A percentile compares a stretch with the other conserved stretches of the same genome.
These are phyloP conservation scores for Chaetoscypha palmicola DNA, from an alignment of 2,329 filamentous ascomycete species.

Conservation along the genomic window DNA sequence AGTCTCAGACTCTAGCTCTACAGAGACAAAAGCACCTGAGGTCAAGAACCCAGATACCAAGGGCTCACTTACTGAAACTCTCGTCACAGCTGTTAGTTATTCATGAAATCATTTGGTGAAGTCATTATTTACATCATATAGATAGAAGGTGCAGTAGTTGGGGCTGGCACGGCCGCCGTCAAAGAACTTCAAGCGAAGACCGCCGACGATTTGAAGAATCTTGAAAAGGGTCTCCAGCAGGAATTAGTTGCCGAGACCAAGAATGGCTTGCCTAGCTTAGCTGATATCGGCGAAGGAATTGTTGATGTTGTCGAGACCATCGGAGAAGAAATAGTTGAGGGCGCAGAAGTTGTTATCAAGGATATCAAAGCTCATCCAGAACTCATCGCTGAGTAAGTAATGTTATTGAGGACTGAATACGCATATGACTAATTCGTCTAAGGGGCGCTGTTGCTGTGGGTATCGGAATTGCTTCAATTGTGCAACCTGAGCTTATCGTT, in stretches of 20 bases:
- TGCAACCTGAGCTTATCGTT: conserved; percentile 22
- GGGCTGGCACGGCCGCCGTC: conserved; percentile 1
- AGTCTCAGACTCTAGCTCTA: neutral
- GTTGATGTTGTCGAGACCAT: conserved; percentile 16
- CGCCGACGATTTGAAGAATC: conserved; percentile 15
- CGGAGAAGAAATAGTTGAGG: conserved; percentile 17
- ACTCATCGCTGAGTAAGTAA: conserved; percentile 22
- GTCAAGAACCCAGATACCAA: neutral
- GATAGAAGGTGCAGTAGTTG: conserved; percentile 5
- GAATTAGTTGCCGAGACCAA: conserved; percentile 15
- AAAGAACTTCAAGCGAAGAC: conserved; percentile 7
- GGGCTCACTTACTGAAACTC: neutral
- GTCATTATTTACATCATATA: neutral
- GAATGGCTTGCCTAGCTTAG: conserved; percentile 9
- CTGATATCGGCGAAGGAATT: conserved; percentile 13
- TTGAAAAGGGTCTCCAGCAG: conserved; percentile 14
- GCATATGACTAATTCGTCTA: neutral
- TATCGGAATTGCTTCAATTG: conserved; percentile 22
- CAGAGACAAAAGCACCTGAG: neutral
- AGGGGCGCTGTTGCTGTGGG: conserved; percentile 22
- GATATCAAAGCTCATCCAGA: conserved; percentile 23
- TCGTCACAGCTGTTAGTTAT: conserved; percentile 1
- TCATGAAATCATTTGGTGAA: neutral
- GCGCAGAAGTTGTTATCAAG: conserved; percentile 17
- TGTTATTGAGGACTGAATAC: neutral